phyloP scores from a whole-genome alignment of 2,329 filamentous ascomycete genomes.

The Pyrenochaeta sp. region DNA sequence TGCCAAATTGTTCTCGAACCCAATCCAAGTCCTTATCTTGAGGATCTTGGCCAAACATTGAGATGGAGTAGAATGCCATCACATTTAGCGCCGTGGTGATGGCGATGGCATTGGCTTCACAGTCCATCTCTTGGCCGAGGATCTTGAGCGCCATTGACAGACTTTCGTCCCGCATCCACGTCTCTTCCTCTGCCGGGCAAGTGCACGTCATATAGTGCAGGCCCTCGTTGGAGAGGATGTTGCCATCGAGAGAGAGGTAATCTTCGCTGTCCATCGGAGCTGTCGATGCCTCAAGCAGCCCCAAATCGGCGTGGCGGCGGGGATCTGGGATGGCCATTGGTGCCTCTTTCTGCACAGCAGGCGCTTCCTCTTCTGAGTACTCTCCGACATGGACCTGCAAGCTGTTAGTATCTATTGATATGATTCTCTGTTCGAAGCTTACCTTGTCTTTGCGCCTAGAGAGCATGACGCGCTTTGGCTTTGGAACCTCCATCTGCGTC shows the following conservation, averaged over 20 bases:
- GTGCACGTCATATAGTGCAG: slow-evolving; percentile 14
- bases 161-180: slow-evolving; percentile 27
- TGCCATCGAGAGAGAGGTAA: slow-evolving; percentile 22
- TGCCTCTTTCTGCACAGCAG: background rate
- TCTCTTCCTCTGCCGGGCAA: background rate
- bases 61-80: slow-evolving; percentile 15
- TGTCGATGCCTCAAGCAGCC: background rate
- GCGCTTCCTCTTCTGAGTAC: background rate
- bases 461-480: no score
- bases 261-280: slow-evolving; percentile 6
- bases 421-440: background rate
- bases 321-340: slow-evolving; percentile 10
- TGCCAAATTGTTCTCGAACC: slow-evolving; percentile 12
- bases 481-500: slow-evolving; percentile 6
- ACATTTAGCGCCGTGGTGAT: slow-evolving; percentile 24
- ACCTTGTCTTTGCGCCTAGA: background rate
- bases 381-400: background rate
- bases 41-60: slow-evolving; percentile 3
- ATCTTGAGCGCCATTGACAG: slow-evolving; percentile 30
- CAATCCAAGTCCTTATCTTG: slow-evolving; percentile 10
- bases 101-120: slow-evolving; percentile 17
- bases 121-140: slow-evolving; percentile 9
- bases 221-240: slow-evolving; percentile 18
- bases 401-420: slow-evolving; percentile 1
- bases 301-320: slow-evolving; percentile 12